Base-by-base conservation (phyloP, 805 yeast genomes). In the Yueomyces sinensis region DNA sequence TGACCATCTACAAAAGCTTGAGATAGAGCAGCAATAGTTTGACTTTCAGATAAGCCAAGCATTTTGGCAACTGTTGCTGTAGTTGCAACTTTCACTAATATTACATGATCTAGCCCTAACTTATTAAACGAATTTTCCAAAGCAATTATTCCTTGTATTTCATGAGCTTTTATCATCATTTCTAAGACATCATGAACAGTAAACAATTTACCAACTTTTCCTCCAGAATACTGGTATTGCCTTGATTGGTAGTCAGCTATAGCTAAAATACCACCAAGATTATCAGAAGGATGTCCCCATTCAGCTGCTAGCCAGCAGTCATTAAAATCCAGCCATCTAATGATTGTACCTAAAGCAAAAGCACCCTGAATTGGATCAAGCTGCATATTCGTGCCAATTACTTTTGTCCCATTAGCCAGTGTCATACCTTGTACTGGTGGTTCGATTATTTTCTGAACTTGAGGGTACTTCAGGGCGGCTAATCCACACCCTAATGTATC, bases 271-370 rank as follows among this genome's bases (percentile, higher is more conserved):
- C 74, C 74, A 32, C 77, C 78, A 33, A 72, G 45, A 50, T 72
- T 72, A 46, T 72, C 79, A 23, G 74, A 67, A 17, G 78, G 79
- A 50, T 72, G 79, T 4, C 79, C 79, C 78, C 79, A 72, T 50
- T 73, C 78, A n/a, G 76, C 76, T 32, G 78, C 79, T 29, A 72
- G 53, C 78, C 78, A 72, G 52, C 78, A 72, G 48, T 72, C 78
- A 41, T 72, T 72, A 57, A 63, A 72, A 43, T 72, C 79, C 37
- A 72, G 54, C 78, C 78, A 72, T 38, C 79, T 62, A 44, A 72
- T 69, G 38, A 66, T 51, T 16, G 76, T 66, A 9, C 77, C 77
- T 38, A 70, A 67, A 29, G 70, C 56, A 56, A 72, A 72, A 15
- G 77, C 76, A 30, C 72, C 78, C 37, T 70, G 63, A 30, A 72